Evolutionary conservation across 495 filamentous ascomycete genomes (phyloP).

Genomic region (Peziza echinospora): DNA sequence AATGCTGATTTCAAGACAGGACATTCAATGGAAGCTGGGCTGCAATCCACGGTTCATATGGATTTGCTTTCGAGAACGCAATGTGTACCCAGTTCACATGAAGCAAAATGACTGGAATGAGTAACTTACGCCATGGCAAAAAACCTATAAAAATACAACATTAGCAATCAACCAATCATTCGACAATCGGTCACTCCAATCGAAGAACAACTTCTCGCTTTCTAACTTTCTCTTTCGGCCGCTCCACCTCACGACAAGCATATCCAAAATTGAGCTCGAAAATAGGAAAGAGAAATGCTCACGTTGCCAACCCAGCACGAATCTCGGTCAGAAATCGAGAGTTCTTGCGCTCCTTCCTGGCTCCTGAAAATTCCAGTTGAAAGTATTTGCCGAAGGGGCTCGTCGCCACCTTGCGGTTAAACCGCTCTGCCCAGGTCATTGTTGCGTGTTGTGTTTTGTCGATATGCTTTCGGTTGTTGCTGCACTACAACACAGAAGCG

Average conservation of each 20-base stretch:
- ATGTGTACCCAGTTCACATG: no score
- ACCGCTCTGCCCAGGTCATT: slow-evolving; percentile 18
- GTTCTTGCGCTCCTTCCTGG: slow-evolving; percentile 47
- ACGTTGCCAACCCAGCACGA: slow-evolving; percentile 51
- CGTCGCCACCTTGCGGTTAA: slow-evolving; percentile 15
- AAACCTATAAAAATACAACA: slow-evolving; percentile 24
- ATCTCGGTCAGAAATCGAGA: slow-evolving; percentile 62
- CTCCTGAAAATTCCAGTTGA: slow-evolving; percentile 48
- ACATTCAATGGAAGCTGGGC: no score
- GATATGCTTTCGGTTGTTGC: background rate
- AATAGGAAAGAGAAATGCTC: slow-evolving; percentile 4
- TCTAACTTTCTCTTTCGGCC: no score
- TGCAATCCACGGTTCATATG: no score
- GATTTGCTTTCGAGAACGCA: no score
- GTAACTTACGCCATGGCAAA: slow-evolving; percentile 80
- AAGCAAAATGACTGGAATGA: no score
- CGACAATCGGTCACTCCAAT: background rate
- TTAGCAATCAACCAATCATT: background rate
- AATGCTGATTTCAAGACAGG: no score
- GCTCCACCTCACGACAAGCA: no score
- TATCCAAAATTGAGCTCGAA: background rate
- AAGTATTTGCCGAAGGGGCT: slow-evolving; percentile 47
- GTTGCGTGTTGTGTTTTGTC: background rate
- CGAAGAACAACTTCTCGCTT: no score
- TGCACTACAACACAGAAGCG: background rate